Evolutionary conservation across 768 basidiomycete genomes (phyloP), one percentile per base, ranked within the genome.

Genomic region (Trametes sanguinea): DNA sequence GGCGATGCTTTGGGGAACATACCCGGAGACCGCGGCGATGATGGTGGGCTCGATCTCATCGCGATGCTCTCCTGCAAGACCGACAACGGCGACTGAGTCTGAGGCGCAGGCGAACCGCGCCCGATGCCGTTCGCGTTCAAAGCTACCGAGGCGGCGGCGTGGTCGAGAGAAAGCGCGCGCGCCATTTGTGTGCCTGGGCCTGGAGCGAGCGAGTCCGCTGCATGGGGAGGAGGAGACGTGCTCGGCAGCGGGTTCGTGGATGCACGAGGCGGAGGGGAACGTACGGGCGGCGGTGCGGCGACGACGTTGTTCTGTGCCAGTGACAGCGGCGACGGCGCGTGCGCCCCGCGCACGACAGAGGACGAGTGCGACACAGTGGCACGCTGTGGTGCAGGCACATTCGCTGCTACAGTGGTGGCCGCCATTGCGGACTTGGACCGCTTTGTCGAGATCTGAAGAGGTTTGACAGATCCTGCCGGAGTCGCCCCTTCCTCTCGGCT

Each of bases 321-420:
- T 6, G 80, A 79, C 6, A 78, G 77, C 35, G 75, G 84, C 42
- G 79, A 80, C 29, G 76, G 81, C 16, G 73, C 71, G 52, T 71
- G 67, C 60, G 76, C 14, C 61, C 76, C 57, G n/a, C 66, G 67
- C n/a, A 65, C 54, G 11, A 65, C 59, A 3, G 66, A 61, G 1
- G 64, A 39, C 33, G 64, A 45, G 54, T 69, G 68, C 37, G 68
- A 67, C 65, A 76, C 59, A 68, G 63, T 66, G 65, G 75, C 55
- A 5, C 67, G 64, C 48, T 73, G 67, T 2, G 75, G 66, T 2
- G 69, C 39, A 2, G 69, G 60, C 6, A 68, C 63, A 13, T 72
- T 57, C 50, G 67, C 45, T 16, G 62, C 51, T 5, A 39, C 52
- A 0, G 59, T 51, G 14, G 61, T 63, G 6, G 65, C 62, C 10